Percentiles rank a stretch among this genome's conserved stretches.
Evolutionary conservation across 495 filamentous ascomycete species (phyloP).

Genomic region (Neurospora africana): DNA sequence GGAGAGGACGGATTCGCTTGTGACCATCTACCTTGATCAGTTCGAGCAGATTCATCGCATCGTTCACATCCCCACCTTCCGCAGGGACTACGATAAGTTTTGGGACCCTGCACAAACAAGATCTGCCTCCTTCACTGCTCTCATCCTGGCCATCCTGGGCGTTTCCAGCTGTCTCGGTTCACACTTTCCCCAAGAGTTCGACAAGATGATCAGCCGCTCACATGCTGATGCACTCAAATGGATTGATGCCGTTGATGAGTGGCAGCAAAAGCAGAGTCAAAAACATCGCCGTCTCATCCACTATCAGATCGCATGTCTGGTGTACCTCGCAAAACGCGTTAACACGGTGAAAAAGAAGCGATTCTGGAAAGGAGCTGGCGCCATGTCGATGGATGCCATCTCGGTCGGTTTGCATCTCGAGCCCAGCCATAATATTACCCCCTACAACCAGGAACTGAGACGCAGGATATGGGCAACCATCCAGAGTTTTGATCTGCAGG

Average conservation of each 20-base stretch:
- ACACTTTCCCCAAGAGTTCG: slow-evolving; percentile 23
- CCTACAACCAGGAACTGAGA: slow-evolving; percentile 56
- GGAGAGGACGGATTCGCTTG: slow-evolving; percentile 26
- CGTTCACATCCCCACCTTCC: slow-evolving; percentile 36
- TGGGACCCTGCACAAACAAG: slow-evolving; percentile 30
- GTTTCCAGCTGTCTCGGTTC: slow-evolving; percentile 28
- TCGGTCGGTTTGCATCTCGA: slow-evolving; percentile 48
- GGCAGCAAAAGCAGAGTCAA: slow-evolving; percentile 28
- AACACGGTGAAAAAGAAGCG: slow-evolving; percentile 38
- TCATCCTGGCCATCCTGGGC: slow-evolving; percentile 32
- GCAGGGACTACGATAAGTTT: slow-evolving; percentile 31
- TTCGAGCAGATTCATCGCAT: slow-evolving; percentile 38
- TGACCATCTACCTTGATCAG: slow-evolving; percentile 33
- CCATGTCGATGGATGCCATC: slow-evolving; percentile 45
- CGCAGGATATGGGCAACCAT: slow-evolving; percentile 56
- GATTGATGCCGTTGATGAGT: slow-evolving; percentile 29
- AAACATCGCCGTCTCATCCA: slow-evolving; percentile 34
- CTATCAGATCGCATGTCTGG: slow-evolving; percentile 35
- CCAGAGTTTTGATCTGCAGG: slow-evolving; percentile 48
- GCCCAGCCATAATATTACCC: slow-evolving; percentile 26
- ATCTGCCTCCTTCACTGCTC: slow-evolving; percentile 35
- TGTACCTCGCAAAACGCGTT: slow-evolving; percentile 35
- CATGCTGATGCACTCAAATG: slow-evolving; percentile 26
- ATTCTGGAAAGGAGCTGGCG: slow-evolving; percentile 46
- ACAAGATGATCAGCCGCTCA: slow-evolving; percentile 24